Evolutionary conservation across 192 early-diverging fungal species (phyloP).

Genomic region (Podila epigama): DNA sequence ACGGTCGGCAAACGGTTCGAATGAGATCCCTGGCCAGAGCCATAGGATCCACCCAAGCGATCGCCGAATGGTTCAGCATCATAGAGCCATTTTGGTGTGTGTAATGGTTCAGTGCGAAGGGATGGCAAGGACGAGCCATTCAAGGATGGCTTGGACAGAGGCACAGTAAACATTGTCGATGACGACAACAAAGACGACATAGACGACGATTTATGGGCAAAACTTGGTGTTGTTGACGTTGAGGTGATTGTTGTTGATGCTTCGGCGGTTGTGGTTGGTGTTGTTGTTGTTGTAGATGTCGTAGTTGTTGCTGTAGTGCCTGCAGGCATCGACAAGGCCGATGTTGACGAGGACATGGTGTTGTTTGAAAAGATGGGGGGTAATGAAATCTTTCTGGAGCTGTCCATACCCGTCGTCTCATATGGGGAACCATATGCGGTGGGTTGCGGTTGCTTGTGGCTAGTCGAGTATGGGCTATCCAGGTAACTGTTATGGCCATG

Average conservation of each 20-base stretch:
- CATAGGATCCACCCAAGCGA: slow-evolving; percentile 16
- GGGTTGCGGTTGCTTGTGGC: slow-evolving; percentile 2
- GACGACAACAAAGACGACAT: slow-evolving; percentile 7
- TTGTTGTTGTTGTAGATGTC: no score
- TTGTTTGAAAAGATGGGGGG: slow-evolving; percentile 33
- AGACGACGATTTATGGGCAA: no score
- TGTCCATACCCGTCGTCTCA: neutral
- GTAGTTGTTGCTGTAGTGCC: no score
- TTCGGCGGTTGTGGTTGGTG: no score
- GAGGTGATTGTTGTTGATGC: no score
- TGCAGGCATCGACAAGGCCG: no score
- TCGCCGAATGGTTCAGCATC: slow-evolving; percentile 43
- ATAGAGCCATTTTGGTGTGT: slow-evolving; percentile 35
- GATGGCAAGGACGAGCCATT: slow-evolving; percentile 29
- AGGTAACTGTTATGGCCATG: no score
- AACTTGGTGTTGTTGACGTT: neutral
- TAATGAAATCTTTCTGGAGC: slow-evolving; percentile 20
- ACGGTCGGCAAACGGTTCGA: slow-evolving; percentile 30
- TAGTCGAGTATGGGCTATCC: neutral
- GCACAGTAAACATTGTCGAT: slow-evolving; percentile 17
- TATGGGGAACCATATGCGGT: no score
- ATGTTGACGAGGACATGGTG: slow-evolving; percentile 18
- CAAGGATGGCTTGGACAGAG: slow-evolving; percentile 21
- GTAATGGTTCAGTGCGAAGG: slow-evolving; percentile 35
- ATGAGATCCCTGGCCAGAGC: slow-evolving; percentile 4